Conservation (phyloP, 2,329 filamentous ascomycete genomes). For the Cladorrhinum sp. region DNA sequence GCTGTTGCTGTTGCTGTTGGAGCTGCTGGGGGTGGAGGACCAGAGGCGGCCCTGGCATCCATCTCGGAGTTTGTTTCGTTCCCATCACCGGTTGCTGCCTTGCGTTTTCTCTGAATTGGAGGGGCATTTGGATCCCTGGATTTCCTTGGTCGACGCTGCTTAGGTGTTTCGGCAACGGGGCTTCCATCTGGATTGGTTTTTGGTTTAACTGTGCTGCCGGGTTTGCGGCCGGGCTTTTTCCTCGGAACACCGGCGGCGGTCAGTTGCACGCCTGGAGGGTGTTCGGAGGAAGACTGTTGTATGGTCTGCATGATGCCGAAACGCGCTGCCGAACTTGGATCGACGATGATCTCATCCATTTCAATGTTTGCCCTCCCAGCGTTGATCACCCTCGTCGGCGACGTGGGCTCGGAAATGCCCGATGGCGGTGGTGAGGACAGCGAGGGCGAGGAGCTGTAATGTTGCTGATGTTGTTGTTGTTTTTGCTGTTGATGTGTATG, state of each 20-base stretch:
- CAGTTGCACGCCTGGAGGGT: conserved; percentile 43
- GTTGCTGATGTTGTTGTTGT: conserved; percentile 25
- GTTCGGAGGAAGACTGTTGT: conserved; percentile 31
- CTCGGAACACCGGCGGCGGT: conserved; percentile 57
- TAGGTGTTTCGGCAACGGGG: conserved; percentile 43
- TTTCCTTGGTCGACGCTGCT: conserved; percentile 54
- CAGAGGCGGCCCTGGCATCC: conserved; percentile 35
- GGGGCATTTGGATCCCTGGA: conserved; percentile 58
- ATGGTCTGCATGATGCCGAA: conserved; percentile 33
- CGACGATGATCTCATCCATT: conserved; percentile 51
- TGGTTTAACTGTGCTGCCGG: conserved; percentile 47
- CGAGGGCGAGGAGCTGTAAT: conserved; percentile 47
- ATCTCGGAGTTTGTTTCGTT: conserved; percentile 35
- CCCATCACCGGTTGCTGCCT: conserved; percentile 40
- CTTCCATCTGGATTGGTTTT: conserved; percentile 35
- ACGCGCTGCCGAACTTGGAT: conserved; percentile 36
- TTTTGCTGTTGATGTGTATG: neutral
- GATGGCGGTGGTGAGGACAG: conserved; percentile 53
- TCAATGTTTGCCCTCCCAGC: conserved; percentile 36
- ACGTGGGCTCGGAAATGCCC: conserved; percentile 48
- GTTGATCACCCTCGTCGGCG: conserved; percentile 39
- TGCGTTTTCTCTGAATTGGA: conserved; percentile 54
- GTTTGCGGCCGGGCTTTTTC: conserved; percentile 65
- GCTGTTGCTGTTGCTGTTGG: neutral
- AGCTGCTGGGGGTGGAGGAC: conserved; percentile 29